Evolutionary conservation across 257 asterid genomes (phyloP).

Genomic region (Plantago elongata): DNA sequence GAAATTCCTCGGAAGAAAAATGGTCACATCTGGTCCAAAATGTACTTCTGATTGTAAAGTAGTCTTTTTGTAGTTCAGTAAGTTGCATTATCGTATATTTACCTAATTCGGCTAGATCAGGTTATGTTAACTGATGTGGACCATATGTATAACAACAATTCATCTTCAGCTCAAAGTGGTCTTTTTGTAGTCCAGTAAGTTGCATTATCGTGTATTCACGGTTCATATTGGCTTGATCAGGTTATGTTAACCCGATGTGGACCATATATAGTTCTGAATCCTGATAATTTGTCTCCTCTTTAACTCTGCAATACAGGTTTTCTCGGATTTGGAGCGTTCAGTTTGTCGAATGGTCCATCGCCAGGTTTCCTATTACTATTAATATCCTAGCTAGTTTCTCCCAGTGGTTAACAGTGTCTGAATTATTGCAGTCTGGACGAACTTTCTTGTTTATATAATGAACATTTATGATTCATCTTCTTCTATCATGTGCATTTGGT

Average conservation of each 20-base stretch:
- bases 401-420: constrained; percentile 4
- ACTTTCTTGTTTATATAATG: constrained; percentile 4
- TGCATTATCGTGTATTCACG: not conserved
- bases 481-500: constrained; percentile 2
- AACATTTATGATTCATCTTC: constrained; percentile 9
- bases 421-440: constrained; percentile 13
- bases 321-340: constrained; percentile 99
- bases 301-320: constrained; percentile 51
- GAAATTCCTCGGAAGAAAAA: constrained; percentile 8
- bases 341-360: constrained; percentile 98
- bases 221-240: not conserved
- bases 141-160: not conserved
- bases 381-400: constrained; percentile 9
- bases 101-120: not conserved
- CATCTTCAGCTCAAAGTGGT: not conserved
- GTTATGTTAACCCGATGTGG: constrained; percentile 6
- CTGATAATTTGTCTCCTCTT: constrained; percentile 15
- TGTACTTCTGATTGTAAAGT: not conserved
- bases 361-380: constrained; percentile 53
- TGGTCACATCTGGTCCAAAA: not conserved
- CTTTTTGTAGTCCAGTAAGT: not conserved
- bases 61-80: not conserved
- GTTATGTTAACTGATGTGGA: constrained; percentile 7
- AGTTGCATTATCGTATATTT: not conserved
- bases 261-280: constrained; percentile 2